Conservation (phyloP, 352 stramenopile species). For the Chrysophaeum taylorii region DNA sequence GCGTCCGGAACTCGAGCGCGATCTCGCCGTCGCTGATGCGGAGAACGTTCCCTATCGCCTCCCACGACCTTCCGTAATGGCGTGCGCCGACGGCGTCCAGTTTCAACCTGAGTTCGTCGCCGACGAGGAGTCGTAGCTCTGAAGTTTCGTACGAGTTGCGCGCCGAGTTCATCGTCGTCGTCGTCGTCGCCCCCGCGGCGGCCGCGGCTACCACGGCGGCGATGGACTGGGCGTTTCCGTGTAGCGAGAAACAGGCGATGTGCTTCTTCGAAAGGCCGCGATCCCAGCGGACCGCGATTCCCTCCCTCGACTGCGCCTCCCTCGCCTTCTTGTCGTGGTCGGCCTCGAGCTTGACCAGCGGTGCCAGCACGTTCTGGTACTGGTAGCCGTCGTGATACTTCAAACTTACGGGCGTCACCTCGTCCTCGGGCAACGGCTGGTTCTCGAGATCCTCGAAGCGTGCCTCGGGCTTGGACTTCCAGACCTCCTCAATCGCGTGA, state of each 20-base stretch:
- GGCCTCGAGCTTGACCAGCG: constrained; percentile 98
- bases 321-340: constrained; percentile 85
- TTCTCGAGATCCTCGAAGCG: constrained; percentile 88
- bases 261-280: constrained; percentile 89
- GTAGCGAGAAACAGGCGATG: constrained; percentile 87
- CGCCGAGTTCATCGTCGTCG: neutral
- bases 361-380: constrained; percentile 98
- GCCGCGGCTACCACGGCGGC: too few relatives aligned
- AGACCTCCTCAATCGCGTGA: constrained; percentile 75
- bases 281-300: constrained; percentile 74
- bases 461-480: constrained; percentile 89
- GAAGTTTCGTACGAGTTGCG: constrained; percentile 39
- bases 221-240: constrained; percentile 36
- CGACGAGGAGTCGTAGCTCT: constrained; percentile 77
- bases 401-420: constrained; percentile 64
- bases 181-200: neutral
- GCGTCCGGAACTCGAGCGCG: constrained; percentile 47
- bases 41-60: constrained; percentile 85
- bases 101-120: constrained; percentile 90
- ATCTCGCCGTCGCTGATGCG: constrained; percentile 64
- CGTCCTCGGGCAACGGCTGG: constrained; percentile 60
- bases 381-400: constrained; percentile 98
- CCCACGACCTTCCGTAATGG: constrained; percentile 65
- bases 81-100: constrained; percentile 59
- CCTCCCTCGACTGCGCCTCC: constrained; percentile 30